Base-by-base conservation (phyloP, 176 grass and related monocot species). In the Ananas comosus region DNA sequence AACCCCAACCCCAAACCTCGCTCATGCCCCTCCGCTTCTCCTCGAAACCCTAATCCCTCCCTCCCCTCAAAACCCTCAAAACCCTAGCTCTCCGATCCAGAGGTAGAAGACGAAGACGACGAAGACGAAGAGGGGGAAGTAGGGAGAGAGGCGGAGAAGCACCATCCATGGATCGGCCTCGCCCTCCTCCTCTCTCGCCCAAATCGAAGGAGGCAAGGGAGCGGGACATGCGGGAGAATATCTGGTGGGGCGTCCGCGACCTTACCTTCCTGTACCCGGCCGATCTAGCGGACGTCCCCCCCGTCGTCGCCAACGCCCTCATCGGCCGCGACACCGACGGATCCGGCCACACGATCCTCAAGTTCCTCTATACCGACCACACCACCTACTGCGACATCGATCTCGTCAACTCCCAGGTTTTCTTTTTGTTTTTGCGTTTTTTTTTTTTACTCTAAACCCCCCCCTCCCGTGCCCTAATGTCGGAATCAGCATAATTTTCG, bases 321-420 rank as follows among this genome's bases (percentile, higher is more conserved):
- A 67, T 77, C 22, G 23, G 33, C 19, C 48, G 70, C 49, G 70
- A 9, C 56, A 11, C 73, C 63, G 14, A 42, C 66, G 13, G 74
- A 42, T 16, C 27, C 24, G 56, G 52, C 63, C 78, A 65, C 52
- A 9, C 10, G 56, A 61, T 22, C n/a, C 33, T 42, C 33, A 42
- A 42, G 33, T 42, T 42, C 33, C 33, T 42, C 33, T 7, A 42
- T 7, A 5, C 5, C 5, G 33, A 42, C 33, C 33, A 42, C 33
- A 42, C 33, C 33, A 42, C 85, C 49, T 22, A 75, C 49, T 10
- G 74, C 9, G 79, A 90, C 58, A 58, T 97, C 74, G 77, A 92
- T 80, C 86, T 92, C 71, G 84, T 70, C 50, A 81, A 74, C 19
- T 74, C 77, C 53, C 89, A 97, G 93, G 93, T 97, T 72, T 16